Conservation (phyloP, 1,139 yeast species). For the Sugiyamaella sp. region DNA sequence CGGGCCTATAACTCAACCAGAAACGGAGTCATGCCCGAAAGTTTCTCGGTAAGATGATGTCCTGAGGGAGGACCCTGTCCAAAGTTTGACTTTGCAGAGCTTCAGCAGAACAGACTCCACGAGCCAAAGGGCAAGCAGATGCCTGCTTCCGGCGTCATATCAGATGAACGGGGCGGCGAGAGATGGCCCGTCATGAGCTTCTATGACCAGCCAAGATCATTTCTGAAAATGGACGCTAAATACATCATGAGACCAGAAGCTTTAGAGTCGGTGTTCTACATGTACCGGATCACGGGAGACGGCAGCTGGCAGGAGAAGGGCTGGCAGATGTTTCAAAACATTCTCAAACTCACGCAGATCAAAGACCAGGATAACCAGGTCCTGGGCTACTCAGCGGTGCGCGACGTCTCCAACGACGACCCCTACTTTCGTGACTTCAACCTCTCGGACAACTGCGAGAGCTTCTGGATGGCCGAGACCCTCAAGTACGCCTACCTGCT, state of each 20-base stretch:
- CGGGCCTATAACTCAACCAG: conserved; percentile 55
- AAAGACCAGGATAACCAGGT: conserved; percentile 46
- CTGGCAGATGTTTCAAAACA: conserved; percentile 61
- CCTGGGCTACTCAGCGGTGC: conserved; percentile 51
- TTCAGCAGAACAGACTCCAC: conserved; percentile 11
- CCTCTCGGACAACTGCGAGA: conserved; percentile 54
- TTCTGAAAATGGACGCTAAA: conserved; percentile 48
- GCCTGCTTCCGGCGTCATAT: neutral
- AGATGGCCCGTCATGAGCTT: conserved; percentile 39
- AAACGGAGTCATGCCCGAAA: conserved; percentile 52
- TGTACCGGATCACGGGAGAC: conserved; percentile 77
- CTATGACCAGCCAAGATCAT: conserved; percentile 44
- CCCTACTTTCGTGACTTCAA: conserved; percentile 23
- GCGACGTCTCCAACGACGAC: conserved; percentile 52
- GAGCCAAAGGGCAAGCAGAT: neutral
- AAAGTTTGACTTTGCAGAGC: conserved; percentile 30
- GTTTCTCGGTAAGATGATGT: conserved; percentile 45
- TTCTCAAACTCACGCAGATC: conserved; percentile 41
- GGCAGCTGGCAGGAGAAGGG: conserved; percentile 70
- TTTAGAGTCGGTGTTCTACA: conserved; percentile 71
- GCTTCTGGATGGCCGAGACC: conserved; percentile 82
- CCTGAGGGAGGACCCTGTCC: conserved; percentile 37
- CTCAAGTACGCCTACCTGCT: conserved; percentile 72
- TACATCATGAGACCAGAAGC: conserved; percentile 74
- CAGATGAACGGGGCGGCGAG: conserved; percentile 28